Evolutionary conservation across 345 rosid species (phyloP).

Genomic region (Tarenaya hassleriana): DNA sequence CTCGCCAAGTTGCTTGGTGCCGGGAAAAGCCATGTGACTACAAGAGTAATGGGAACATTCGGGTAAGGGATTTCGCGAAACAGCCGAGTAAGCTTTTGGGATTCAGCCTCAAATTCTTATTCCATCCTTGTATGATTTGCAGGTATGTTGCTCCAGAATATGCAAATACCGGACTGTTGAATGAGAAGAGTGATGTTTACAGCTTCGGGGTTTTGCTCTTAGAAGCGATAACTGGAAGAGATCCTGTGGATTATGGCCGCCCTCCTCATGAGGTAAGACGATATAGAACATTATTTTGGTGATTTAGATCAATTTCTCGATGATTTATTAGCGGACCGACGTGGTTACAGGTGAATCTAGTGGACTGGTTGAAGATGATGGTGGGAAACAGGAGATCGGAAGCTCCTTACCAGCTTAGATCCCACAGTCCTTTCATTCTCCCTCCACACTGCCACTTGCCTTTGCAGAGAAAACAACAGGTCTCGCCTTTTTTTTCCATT

Average conservation of each 20-base stretch:
- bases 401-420: constrained; percentile 72
- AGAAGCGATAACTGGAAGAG: constrained; percentile 98
- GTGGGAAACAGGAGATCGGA: too few species aligned
- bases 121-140: constrained; percentile 25
- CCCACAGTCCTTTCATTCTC: constrained; percentile 30
- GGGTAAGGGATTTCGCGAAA: constrained; percentile 90
- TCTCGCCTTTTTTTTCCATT: constrained; percentile 24
- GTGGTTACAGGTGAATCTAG: constrained; percentile 93
- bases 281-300: too few species aligned
- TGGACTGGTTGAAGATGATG: constrained; percentile 95
- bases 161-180: constrained; percentile 83
- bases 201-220: constrained; percentile 88
- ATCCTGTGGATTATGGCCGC: constrained; percentile 83
- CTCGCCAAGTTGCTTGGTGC: constrained; percentile 92
- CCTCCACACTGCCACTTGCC: constrained; percentile 24
- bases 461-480: constrained; percentile 17
- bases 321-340: too few species aligned
- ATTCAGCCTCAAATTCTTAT: too few species aligned
- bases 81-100: not conserved
- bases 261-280: constrained; percentile 93
- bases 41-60: constrained; percentile 97
- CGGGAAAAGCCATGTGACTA: constrained; percentile 75
- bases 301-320: too few species aligned
- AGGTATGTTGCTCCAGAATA: constrained; percentile 97
- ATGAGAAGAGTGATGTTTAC: constrained; percentile 95